Evolutionary conservation across 176 grass and related monocot species (phyloP), one percentile per base, ranked within the genome.

Genomic region (Aegilops bicornis): DNA sequence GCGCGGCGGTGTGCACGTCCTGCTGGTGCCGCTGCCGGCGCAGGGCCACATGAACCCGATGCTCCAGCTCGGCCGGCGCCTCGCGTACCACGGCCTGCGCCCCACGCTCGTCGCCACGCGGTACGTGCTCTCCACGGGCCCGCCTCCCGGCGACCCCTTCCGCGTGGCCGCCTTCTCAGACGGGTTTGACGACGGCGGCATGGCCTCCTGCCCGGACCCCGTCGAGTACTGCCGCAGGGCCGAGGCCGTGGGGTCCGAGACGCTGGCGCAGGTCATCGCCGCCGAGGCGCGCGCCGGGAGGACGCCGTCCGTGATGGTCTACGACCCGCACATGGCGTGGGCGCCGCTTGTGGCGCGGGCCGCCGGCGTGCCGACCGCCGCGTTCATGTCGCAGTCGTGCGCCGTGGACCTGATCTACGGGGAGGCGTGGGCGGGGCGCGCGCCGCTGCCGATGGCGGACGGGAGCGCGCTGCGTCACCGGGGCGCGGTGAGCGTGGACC

Each of bases 161-260:
- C 10, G 39, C 8, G 68, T 87, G 20, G 85, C 56, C 29, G 78
- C 77, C 66, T 73, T 87, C 78, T 87, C 85, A 1, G 85, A 87
- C 85, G 85, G 85, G 67, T 87, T 81, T 22, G 86, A 87, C 59
- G 40, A 0, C n/a, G 85, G 85, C 69, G 42, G 78, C 3, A 10
- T 7, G 6, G 85, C 5, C 5, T 17, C 56, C 1, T 73, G 77
- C 68, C 29, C 74, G 0, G 74, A 85, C 83, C 0, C 33, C 0
- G 14, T 3, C 8, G 68, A 36, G 68, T 80, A 81, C 85, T 54
- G 56, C 54, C 85, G 33, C 2, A 29, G 63, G 3, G 60, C 60
- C 19, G 78, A 50, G 56, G 19, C 66, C 40, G 69, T 27, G 0
- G 85, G 85, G 20, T 35, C 78, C 8, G 29, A 52, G 39, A 87